These are phyloP conservation scores for Cladosporium velox DNA, from an alignment of 2,329 filamentous ascomycete species.

Conservation along the genomic window DNA sequence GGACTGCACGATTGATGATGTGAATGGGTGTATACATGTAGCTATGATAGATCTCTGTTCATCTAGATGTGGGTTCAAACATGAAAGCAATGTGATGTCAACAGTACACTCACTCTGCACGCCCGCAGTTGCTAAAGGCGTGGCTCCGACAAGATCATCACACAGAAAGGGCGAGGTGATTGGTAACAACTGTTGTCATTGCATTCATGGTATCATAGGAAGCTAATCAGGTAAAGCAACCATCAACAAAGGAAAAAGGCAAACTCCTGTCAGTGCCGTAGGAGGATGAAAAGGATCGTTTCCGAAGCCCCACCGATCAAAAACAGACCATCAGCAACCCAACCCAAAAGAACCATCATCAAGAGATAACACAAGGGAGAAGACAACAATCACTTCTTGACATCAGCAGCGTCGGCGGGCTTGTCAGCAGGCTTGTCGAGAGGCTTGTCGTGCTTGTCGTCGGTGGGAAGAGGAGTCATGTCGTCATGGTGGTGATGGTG, in stretches of 20 bases:
- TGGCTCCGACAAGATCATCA: background rate
- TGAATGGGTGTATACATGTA: background rate
- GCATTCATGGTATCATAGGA: constrained; percentile 12
- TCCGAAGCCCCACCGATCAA: background rate
- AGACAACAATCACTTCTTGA: constrained; percentile 1
- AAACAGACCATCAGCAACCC: constrained; percentile 5
- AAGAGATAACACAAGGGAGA: background rate
- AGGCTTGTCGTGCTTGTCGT: constrained; percentile 11
- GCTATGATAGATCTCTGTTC: constrained; percentile 12
- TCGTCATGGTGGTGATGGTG: constrained; percentile 9
- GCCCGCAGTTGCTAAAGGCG: background rate
- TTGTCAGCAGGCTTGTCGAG: constrained; percentile 6
- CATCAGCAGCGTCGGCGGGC: background rate
- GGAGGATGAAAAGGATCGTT: constrained; percentile 1
- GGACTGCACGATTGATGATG: background rate
- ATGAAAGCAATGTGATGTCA: background rate
- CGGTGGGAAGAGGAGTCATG: background rate
- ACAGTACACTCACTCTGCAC: background rate
- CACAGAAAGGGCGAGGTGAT: background rate
- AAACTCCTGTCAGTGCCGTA: constrained; percentile 4
- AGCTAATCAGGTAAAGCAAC: constrained; percentile 10
- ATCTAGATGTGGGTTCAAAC: background rate
- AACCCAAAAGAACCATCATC: constrained; percentile 2
- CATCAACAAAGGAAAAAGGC: constrained; percentile 2
- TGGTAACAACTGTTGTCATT: constrained; percentile 1